phyloP scores from a whole-genome alignment of 495 filamentous ascomycete species.

The Penicillium nucicola region DNA sequence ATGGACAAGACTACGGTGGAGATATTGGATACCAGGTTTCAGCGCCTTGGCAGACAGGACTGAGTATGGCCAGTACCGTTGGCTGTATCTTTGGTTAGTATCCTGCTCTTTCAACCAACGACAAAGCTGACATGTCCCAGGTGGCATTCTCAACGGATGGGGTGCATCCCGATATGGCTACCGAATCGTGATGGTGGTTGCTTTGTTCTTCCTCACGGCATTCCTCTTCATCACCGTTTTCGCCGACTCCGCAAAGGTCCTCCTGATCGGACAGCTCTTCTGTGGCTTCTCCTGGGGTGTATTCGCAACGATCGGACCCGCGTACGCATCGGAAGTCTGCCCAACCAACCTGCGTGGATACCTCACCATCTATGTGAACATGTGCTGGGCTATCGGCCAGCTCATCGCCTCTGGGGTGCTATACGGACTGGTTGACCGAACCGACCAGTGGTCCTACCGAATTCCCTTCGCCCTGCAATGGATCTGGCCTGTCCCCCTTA shows the following conservation, averaged over 20 bases:
- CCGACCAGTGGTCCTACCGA: conserved; percentile 44
- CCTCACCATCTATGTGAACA: conserved; percentile 58
- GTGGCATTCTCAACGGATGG: conserved; percentile 40
- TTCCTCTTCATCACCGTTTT: conserved; percentile 57
- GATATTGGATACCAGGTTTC: conserved; percentile 27
- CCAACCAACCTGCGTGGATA: conserved; percentile 55
- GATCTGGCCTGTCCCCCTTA: conserved; percentile 61
- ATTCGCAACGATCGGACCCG: conserved; percentile 54
- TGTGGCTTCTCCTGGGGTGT: conserved; percentile 51
- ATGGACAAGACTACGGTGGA: conserved; percentile 26
- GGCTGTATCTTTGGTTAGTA: conserved; percentile 32
- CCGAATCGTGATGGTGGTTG: conserved; percentile 36
- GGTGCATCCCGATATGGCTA: conserved; percentile 47
- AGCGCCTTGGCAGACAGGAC: conserved; percentile 33
- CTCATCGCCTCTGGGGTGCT: conserved; percentile 54
- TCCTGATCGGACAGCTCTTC: conserved; percentile 42
- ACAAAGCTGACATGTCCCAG: conserved; percentile 8
- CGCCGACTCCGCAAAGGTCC: conserved; percentile 35
- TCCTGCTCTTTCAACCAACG: not conserved
- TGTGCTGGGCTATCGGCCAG: conserved; percentile 68
- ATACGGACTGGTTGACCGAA: conserved; percentile 39
- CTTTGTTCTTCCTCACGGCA: conserved; percentile 41
- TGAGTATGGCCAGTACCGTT: conserved; percentile 33
- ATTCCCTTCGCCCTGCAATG: conserved; percentile 63
- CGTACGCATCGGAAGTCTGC: conserved; percentile 62